Evolutionary conservation across 371 early-diverging fungal species (phyloP).

Genomic region (Apophysomyces ossiformis): DNA sequence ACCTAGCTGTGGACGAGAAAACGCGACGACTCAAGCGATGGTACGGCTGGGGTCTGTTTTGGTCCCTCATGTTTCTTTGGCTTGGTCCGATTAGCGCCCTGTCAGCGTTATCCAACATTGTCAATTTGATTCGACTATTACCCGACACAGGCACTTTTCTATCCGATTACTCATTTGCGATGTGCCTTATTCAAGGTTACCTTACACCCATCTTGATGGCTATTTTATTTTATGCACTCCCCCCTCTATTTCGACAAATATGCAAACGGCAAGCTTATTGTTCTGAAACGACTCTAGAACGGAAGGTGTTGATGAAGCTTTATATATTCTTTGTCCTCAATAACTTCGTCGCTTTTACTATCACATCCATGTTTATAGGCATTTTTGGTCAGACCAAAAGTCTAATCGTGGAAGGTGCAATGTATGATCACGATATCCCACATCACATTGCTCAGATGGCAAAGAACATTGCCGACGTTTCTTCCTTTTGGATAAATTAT

Average conservation of each 20-base stretch:
- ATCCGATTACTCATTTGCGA: conserved; percentile 39
- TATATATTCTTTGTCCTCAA: conserved; percentile 74
- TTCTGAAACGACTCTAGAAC: conserved; percentile 68
- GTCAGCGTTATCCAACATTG: conserved; percentile 58
- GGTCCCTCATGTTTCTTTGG: conserved; percentile 63
- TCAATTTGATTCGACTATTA: conserved; percentile 58
- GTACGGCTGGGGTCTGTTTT: conserved; percentile 58
- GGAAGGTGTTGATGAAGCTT: conserved; percentile 66
- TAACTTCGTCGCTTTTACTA: conserved; percentile 65
- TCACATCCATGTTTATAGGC: conserved; percentile 54
- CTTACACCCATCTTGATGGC: conserved; percentile 72
- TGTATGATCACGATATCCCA: conserved; percentile 22
- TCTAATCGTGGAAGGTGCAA: conserved; percentile 22
- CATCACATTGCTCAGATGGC: conserved; percentile 33
- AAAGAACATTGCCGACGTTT: conserved; percentile 42
- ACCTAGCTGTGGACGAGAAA: conserved; percentile 60
- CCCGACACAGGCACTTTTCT: conserved; percentile 51
- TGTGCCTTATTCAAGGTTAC: conserved; percentile 67
- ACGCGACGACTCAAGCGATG: conserved; percentile 54
- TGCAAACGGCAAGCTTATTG: conserved; percentile 72
- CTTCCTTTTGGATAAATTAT: conserved; percentile 71
- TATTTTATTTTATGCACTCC: conserved; percentile 64
- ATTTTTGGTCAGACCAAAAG: conserved; percentile 50
- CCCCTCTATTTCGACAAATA: conserved; percentile 62
- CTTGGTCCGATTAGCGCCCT: conserved; percentile 64